phyloP scores from a whole-genome alignment of 345 rosid genomes.

The Triadica sebifera region DNA sequence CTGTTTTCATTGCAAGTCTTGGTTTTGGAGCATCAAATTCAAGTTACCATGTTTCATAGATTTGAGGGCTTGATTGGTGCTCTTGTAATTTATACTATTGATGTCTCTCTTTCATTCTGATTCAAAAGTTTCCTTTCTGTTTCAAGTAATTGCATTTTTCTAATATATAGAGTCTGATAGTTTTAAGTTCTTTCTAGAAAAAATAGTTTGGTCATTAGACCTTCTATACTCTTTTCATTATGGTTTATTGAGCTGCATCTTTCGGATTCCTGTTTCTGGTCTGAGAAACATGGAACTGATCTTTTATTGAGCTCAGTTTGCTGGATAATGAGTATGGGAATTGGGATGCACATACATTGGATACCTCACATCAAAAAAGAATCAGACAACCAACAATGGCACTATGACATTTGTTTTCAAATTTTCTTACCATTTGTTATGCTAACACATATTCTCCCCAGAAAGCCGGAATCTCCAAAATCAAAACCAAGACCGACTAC shows the following conservation, averaged over 20 bases:
- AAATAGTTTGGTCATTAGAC: neutral
- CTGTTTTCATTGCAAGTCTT: neutral
- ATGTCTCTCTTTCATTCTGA: neutral
- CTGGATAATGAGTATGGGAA: neutral
- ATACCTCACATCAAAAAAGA: neutral
- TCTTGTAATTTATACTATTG: neutral
- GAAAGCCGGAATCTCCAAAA: conserved; percentile 85
- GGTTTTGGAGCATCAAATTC: neutral
- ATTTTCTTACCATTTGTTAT: neutral
- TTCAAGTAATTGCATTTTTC: neutral
- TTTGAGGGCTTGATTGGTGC: neutral
- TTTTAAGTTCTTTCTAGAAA: neutral
- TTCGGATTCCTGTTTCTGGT: neutral
- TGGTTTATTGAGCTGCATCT: neutral
- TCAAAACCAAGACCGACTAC: conserved; percentile 56
- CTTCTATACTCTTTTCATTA: neutral
- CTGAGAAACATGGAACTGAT: neutral
- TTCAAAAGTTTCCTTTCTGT: neutral
- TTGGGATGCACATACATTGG: neutral
- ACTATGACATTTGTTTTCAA: neutral
- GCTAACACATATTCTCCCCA: conserved; percentile 20
- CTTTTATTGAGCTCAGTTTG: neutral
- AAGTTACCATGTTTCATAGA: neutral
- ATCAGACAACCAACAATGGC: neutral
- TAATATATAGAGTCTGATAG: neutral